Evolutionary conservation across 345 rosid genomes (phyloP).

Genomic region (Geranium rotundifolium): DNA sequence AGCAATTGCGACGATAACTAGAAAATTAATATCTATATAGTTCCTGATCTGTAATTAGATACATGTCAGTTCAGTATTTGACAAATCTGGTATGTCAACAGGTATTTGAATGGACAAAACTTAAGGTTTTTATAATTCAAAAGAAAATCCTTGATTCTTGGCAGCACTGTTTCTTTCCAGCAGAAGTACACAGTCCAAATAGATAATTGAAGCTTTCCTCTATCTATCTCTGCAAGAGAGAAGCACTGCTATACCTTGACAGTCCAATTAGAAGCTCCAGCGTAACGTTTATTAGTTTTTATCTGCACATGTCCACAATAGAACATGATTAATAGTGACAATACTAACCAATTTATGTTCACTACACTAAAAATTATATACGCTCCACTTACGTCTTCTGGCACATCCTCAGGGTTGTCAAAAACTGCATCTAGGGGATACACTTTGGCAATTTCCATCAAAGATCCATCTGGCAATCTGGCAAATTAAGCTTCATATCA

Average conservation of each 20-base stretch:
- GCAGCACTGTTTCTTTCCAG: neutral
- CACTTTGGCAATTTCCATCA: conserved; percentile 85
- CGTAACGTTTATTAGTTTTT: conserved; percentile 75
- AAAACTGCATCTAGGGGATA: conserved; percentile 89
- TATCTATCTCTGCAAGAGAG: neutral
- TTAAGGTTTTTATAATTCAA: no score
- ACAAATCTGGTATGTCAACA: no score
- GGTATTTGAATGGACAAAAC: no score
- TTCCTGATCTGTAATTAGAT: neutral
- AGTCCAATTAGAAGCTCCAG: conserved; percentile 92
- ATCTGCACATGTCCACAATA: conserved; percentile 34
- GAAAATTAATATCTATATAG: neutral
- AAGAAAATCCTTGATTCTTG: neutral
- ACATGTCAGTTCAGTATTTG: no score
- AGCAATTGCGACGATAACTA: conserved; percentile 9
- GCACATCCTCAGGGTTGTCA: conserved; percentile 75
- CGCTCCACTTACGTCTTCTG: conserved; percentile 65
- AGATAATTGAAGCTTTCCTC: neutral
- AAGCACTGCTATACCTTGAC: conserved; percentile 47
- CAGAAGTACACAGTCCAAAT: no score
- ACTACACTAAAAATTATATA: neutral
- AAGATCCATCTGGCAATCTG: conserved; percentile 88
- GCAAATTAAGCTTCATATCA: conserved; percentile 9
- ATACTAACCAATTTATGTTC: conserved; percentile 1
- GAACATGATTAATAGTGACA: neutral